These are phyloP conservation scores for Penicillium egyptiacum DNA, from an alignment of 495 filamentous ascomycete genomes.

Conservation along the genomic window DNA sequence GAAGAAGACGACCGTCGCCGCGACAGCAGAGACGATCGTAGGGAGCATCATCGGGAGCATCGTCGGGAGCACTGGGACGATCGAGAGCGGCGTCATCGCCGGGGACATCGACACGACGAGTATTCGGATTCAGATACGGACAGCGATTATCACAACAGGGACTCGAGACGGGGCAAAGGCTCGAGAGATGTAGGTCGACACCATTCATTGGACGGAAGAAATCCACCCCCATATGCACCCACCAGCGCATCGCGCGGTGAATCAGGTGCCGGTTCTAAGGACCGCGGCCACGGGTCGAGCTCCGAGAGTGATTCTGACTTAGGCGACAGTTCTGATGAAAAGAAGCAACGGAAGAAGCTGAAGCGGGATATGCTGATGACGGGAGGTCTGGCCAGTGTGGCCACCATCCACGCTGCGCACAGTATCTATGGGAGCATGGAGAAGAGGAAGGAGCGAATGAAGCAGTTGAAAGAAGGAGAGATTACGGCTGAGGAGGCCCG, in stretches of 20 bases:
- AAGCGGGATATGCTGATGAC: conserved; percentile 82
- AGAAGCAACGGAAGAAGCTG: conserved; percentile 71
- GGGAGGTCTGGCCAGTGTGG: conserved; percentile 79
- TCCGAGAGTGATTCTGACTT: conserved; percentile 59
- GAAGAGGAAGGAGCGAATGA: conserved; percentile 66
- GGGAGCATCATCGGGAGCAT: conserved; percentile 13
- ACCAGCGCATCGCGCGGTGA: conserved; percentile 21
- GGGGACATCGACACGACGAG: conserved; percentile 22
- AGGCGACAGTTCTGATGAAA: conserved; percentile 76
- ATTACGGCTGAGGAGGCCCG: conserved; percentile 72
- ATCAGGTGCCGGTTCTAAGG: conserved; percentile 4
- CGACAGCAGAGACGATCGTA: conserved; percentile 42
- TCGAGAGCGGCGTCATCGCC: conserved; percentile 29
- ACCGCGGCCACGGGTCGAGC: conserved; percentile 7
- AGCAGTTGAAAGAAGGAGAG: conserved; percentile 69
- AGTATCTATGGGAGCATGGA: conserved; percentile 74
- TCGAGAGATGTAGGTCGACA: conserved; percentile 54
- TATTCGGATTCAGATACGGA: conserved; percentile 53
- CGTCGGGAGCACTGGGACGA: conserved; percentile 21
- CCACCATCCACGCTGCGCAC: conserved; percentile 86
- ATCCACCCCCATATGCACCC: conserved; percentile 18
- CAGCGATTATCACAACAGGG: conserved; percentile 51
- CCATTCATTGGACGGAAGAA: conserved; percentile 24
- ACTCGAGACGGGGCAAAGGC: conserved; percentile 46
- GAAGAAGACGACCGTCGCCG: conserved; percentile 35